A percentile compares a stretch with the other conserved stretches of the same genome.
phyloP scores from a whole-genome alignment of 2,329 filamentous ascomycete genomes.

The Aspergillus ochraceoroseus region DNA sequence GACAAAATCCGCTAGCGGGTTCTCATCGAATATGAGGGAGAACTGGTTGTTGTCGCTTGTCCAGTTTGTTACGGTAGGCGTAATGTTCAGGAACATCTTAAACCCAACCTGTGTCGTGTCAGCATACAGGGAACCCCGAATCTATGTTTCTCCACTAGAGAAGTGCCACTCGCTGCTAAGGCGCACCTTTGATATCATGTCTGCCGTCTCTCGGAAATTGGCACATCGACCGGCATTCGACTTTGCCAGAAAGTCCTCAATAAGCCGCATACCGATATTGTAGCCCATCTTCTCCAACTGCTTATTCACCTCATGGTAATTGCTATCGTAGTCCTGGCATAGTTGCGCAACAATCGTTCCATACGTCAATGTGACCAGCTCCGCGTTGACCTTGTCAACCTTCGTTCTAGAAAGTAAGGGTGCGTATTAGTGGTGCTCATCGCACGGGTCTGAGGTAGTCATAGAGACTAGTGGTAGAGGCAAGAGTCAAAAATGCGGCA shows the following conservation, averaged over 20 bases:
- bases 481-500: too few species aligned
- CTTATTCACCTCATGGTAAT: slow-evolving; percentile 94
- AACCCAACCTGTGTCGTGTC: slow-evolving; percentile 69
- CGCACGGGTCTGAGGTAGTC: too few species aligned
- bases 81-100: slow-evolving; percentile 98
- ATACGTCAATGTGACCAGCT: slow-evolving; percentile 94
- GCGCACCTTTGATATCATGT: slow-evolving; percentile 85
- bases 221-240: slow-evolving; percentile 82
- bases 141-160: background rate
- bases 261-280: slow-evolving; percentile 91
- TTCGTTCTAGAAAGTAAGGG: slow-evolving; percentile 63
- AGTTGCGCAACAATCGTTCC: slow-evolving; percentile 95
- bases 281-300: slow-evolving; percentile 99
- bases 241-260: slow-evolving; percentile 96
- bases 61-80: slow-evolving; percentile 91
- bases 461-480: too few species aligned
- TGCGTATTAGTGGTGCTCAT: too few species aligned
- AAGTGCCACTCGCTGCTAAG: background rate
- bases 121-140: slow-evolving; percentile 11
- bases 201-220: slow-evolving; percentile 92
- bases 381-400: slow-evolving; percentile 96
- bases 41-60: slow-evolving; percentile 94
- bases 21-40: slow-evolving; percentile 93
- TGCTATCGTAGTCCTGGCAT: slow-evolving; percentile 90
- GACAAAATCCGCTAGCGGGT: slow-evolving; percentile 93